Base-by-base conservation (phyloP, 441 rosid species). In the Jatropha multifida region DNA sequence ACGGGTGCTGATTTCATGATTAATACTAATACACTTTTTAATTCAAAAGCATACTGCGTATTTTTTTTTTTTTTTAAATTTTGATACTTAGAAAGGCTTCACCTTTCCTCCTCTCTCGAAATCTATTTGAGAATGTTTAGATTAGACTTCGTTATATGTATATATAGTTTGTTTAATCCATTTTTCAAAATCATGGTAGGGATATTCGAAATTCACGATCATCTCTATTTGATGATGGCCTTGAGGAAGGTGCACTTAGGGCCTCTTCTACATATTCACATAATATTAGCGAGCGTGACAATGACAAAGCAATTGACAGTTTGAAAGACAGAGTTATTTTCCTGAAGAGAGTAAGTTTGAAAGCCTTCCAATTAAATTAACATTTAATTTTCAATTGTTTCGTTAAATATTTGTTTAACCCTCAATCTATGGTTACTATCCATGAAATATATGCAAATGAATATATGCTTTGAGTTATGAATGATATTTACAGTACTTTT, bases 201-300 rank as follows among this genome's bases (percentile, higher is more conserved):
- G 98, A 94, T 76, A 77, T 83, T 69, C 93, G 94, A 69, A 75
- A 65, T 69, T 85, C 93, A 17, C 88, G 85, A 83, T 70, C 90
- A 15, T 80, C 92, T 74, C 88, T 90, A 10, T 89, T 90, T 65
- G 94, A 89, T 70, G 90, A 91, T 68, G 88, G 90, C 60, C 89
- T 92, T 65, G 98, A 92, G 81, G 98, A 90, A 85, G 97, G 97
- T 67, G 91, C 89, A 66, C 88, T 92, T 52, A 82, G 85, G 71
- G 82, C 89, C 62, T 84, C 95, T 32, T 79, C 92, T 61, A 87
- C 94, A 12, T 83, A 80, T 80, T 80, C 93, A 67, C 76, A 75
- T 52, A 90, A 86, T 72, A 79, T 79, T 61, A 84, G 54, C 70
- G 97, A 93, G 78, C 90, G 77, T 40, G 94, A 89, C 78, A 94